A percentile compares a stretch with the other conserved stretches of the same genome.
Conservation (phyloP, 1,284 basidiomycete genomes). For the Ustilago curta region DNA sequence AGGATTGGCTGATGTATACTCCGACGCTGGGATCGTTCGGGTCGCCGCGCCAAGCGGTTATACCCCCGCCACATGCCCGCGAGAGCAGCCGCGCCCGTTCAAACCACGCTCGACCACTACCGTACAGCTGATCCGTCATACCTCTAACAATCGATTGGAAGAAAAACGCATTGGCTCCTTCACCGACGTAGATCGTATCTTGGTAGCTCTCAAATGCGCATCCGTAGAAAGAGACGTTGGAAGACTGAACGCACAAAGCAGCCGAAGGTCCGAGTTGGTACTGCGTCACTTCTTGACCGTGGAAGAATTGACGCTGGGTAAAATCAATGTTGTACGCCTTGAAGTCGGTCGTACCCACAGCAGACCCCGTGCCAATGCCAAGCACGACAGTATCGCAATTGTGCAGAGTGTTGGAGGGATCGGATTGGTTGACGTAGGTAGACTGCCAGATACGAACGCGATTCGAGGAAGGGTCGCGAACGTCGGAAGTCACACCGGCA, state of each 20-base stretch:
- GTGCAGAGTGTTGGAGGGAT: constrained; percentile 2
- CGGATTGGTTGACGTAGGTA: constrained; percentile 39
- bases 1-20: constrained; percentile 38
- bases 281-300: constrained; percentile 23
- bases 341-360: constrained; percentile 22
- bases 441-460: constrained; percentile 41
- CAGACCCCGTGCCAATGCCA: constrained; percentile 18
- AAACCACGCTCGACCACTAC: constrained; percentile 42
- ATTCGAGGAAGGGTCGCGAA: constrained; percentile 8
- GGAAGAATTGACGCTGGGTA: constrained; percentile 21
- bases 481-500: constrained; percentile 22
- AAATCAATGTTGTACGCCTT: constrained; percentile 51
- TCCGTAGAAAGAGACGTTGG: constrained; percentile 37
- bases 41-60: constrained; percentile 47
- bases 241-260: constrained; percentile 25
- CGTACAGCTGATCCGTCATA: constrained; percentile 48
- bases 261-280: constrained; percentile 40
- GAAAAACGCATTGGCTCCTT: constrained; percentile 24
- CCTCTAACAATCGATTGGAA: constrained; percentile 24
- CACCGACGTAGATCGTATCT: constrained; percentile 35
- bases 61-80: constrained; percentile 31
- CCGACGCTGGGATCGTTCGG: constrained; percentile 16
- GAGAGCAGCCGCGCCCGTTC: constrained; percentile 26
- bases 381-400: constrained; percentile 44
- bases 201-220: constrained; percentile 39